Evolutionary conservation across 2,329 filamentous ascomycete genomes (phyloP).

Genomic region (Cercospora sp.): DNA sequence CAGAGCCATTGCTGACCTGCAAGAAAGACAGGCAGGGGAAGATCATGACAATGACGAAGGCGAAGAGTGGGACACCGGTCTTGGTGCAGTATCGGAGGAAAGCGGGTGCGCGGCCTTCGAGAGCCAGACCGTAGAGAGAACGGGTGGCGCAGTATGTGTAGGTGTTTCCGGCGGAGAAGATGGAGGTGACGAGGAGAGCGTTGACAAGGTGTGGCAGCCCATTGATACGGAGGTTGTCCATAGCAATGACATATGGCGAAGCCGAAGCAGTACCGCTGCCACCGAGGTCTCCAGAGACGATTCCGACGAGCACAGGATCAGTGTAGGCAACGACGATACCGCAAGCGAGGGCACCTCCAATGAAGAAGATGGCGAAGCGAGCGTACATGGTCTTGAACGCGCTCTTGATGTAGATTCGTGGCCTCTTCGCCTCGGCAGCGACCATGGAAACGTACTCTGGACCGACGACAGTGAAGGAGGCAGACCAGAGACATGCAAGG

Average conservation of each 20-base stretch:
- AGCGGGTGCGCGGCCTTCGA: conserved; percentile 54
- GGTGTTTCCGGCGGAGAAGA: conserved; percentile 56
- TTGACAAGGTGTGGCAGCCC: conserved; percentile 44
- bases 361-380: conserved; percentile 53
- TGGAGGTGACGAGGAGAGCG: conserved; percentile 48
- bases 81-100: conserved; percentile 60
- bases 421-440: conserved; percentile 50
- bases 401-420: conserved; percentile 48
- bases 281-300: conserved; percentile 25
- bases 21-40: conserved; percentile 40
- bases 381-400: conserved; percentile 54
- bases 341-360: conserved; percentile 48
- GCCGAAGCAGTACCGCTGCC: conserved; percentile 35
- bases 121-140: conserved; percentile 52
- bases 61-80: conserved; percentile 61
- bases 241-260: conserved; percentile 45
- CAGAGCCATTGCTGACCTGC: conserved; percentile 34
- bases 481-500: conserved; percentile 40
- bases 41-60: conserved; percentile 49
- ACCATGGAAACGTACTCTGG: conserved; percentile 54
- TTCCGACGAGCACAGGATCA: conserved; percentile 35
- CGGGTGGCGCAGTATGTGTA: conserved; percentile 56
- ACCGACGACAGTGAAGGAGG: conserved; percentile 41
- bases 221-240: conserved; percentile 44
- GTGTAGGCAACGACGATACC: conserved; percentile 46